A percentile compares a stretch with the other conserved stretches of the same genome.
These are phyloP conservation scores for Epipyxis sp. DNA, from an alignment of 108 stramenopile species.

Conservation along the genomic window DNA sequence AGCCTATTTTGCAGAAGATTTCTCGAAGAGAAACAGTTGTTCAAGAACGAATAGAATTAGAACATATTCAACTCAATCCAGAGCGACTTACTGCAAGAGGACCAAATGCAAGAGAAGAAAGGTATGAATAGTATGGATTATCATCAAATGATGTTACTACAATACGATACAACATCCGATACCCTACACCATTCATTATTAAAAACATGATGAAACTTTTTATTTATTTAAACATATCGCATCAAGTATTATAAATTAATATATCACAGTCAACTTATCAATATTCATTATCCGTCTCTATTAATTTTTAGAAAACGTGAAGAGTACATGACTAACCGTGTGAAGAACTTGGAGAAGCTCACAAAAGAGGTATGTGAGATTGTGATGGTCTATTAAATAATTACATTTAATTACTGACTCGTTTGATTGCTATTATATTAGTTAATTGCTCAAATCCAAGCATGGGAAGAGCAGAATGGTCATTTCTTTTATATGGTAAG, in stretches of 20 bases:
- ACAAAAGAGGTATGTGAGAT: constrained; percentile 4
- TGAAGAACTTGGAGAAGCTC: constrained; percentile 31
- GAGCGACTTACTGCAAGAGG: constrained; percentile 31
- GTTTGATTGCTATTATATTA: no score
- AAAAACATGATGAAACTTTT: no score
- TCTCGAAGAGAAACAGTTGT: constrained; percentile 7
- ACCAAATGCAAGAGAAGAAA: constrained; percentile 27
- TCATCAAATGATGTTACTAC: no score
- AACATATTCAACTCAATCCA: constrained; percentile 27
- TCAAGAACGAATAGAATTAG: constrained; percentile 27
- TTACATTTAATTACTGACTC: background rate
- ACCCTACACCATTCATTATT: no score
- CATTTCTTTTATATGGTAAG: background rate
- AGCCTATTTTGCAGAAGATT: constrained; percentile 9
- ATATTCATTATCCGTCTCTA: no score
- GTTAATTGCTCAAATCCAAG: background rate
- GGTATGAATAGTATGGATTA: no score
- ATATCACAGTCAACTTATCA: no score
- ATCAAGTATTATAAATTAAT: no score
- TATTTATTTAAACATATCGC: no score
- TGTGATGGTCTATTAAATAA: background rate
- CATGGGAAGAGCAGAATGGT: background rate
- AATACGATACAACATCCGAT: no score
- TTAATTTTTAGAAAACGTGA: constrained; percentile 33
- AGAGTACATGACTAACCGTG: constrained; percentile 23